Percentiles rank a stretch among this genome's conserved stretches.
phyloP scores from a whole-genome alignment of 805 yeast species.

The Candida incommunis region DNA sequence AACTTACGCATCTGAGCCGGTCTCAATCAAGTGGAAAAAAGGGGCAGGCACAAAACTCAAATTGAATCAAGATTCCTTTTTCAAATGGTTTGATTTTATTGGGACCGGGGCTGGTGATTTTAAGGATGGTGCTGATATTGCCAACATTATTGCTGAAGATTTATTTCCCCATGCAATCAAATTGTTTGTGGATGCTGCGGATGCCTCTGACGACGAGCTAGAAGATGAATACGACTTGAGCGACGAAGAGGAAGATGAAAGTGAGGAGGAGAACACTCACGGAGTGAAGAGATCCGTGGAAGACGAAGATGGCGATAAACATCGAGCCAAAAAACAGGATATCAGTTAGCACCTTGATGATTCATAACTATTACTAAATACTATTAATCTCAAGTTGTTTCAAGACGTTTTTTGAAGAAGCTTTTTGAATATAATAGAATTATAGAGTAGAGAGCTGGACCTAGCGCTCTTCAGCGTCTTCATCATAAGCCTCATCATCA shows the following conservation, averaged over 20 bases:
- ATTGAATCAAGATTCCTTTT: slow-evolving; percentile 48
- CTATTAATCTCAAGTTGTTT: no score
- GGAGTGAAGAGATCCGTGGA: background rate
- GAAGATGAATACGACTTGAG: slow-evolving; percentile 7
- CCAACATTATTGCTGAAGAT: slow-evolving; percentile 61
- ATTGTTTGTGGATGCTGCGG: slow-evolving; percentile 54
- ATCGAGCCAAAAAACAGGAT: no score
- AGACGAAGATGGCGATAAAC: background rate
- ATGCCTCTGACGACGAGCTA: slow-evolving; percentile 5
- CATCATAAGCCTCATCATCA: slow-evolving; percentile 11
- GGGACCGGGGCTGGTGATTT: slow-evolving; percentile 64
- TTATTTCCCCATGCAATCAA: slow-evolving; percentile 75
- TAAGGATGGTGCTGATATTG: slow-evolving; percentile 66
- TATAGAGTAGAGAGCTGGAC: no score
- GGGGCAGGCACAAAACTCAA: slow-evolving; percentile 37
- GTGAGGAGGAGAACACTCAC: background rate
- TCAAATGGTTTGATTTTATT: slow-evolving; percentile 80
- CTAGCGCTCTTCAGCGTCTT: slow-evolving; percentile 8
- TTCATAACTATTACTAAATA: no score
- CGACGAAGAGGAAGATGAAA: slow-evolving; percentile 7
- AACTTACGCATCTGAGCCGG: slow-evolving; percentile 38
- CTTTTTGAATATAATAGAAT: no score
- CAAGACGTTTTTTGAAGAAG: no score
- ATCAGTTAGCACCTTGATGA: no score
- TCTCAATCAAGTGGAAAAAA: slow-evolving; percentile 53